phyloP scores from a whole-genome alignment of 2,329 filamentous ascomycete genomes.

The Claviceps sp. region DNA sequence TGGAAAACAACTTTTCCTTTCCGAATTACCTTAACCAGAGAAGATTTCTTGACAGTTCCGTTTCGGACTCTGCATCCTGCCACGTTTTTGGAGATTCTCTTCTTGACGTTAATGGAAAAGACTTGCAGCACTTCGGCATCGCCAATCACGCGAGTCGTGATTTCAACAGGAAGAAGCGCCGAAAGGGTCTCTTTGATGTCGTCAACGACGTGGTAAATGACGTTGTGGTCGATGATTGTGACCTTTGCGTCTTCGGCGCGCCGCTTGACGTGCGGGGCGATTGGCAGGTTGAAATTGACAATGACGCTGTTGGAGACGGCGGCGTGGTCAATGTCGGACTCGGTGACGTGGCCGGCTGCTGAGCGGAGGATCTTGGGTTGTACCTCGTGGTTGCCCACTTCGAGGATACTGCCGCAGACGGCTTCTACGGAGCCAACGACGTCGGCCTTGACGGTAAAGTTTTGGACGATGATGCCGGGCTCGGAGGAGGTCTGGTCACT shows the following conservation, averaged over 20 bases:
- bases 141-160: conserved; percentile 61
- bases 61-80: conserved; percentile 83
- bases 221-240: conserved; percentile 67
- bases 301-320: conserved; percentile 62
- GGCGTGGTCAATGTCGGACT: conserved; percentile 84
- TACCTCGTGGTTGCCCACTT: conserved; percentile 76
- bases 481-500: conserved; percentile 25
- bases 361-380: conserved; percentile 63
- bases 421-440: conserved; percentile 92
- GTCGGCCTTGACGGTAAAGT: conserved; percentile 84
- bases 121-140: conserved; percentile 77
- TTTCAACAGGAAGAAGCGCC: conserved; percentile 51
- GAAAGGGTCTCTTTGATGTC: conserved; percentile 56
- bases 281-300: conserved; percentile 70
- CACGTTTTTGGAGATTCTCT: conserved; percentile 56
- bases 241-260: conserved; percentile 62
- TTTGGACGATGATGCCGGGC: conserved; percentile 41
- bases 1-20: conserved; percentile 60
- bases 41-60: conserved; percentile 51
- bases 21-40: conserved; percentile 59
- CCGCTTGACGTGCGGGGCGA: conserved; percentile 53
- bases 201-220: conserved; percentile 72
- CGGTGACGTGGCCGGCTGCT: conserved; percentile 62
- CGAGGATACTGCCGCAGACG: conserved; percentile 60
- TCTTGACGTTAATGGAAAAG: conserved; percentile 73